Conservation (phyloP, 2,329 filamentous ascomycete species). For the Penicillium paneum region DNA sequence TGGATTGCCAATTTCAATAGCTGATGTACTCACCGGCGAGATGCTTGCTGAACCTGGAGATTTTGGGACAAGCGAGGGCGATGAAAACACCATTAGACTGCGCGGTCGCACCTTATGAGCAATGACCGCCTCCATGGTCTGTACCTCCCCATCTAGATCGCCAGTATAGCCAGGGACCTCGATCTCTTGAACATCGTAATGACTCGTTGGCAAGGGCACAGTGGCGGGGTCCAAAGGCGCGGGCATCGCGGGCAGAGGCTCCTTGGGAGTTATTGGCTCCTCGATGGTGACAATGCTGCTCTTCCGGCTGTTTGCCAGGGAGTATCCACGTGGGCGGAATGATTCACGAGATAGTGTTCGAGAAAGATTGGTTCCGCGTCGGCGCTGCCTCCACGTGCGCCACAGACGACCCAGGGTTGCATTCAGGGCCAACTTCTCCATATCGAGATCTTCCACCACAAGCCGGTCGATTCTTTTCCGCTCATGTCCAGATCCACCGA, state of each 20-base stretch:
- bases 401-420: constrained; percentile 83
- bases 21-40: constrained; percentile 26
- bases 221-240: constrained; percentile 29
- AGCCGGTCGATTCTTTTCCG: constrained; percentile 59
- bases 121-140: constrained; percentile 36
- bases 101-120: constrained; percentile 44
- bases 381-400: constrained; percentile 89
- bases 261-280: constrained; percentile 23
- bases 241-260: constrained; percentile 10
- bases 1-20: constrained; percentile 23
- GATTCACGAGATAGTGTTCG: constrained; percentile 45
- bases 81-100: constrained; percentile 43
- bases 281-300: constrained; percentile 39
- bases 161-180: constrained; percentile 68
- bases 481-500: constrained; percentile 46
- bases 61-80: constrained; percentile 28
- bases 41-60: constrained; percentile 24
- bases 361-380: constrained; percentile 35
- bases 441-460: constrained; percentile 83
- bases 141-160: constrained; percentile 58
- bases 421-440: constrained; percentile 89
- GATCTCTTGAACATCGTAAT: constrained; percentile 59
- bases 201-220: constrained; percentile 31
- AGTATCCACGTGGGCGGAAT: constrained; percentile 31
- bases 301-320: constrained; percentile 34